Evolutionary conservation across 495 filamentous ascomycete genomes (phyloP), one percentile per base, ranked within the genome.

Genomic region (Tricharina praecox): DNA sequence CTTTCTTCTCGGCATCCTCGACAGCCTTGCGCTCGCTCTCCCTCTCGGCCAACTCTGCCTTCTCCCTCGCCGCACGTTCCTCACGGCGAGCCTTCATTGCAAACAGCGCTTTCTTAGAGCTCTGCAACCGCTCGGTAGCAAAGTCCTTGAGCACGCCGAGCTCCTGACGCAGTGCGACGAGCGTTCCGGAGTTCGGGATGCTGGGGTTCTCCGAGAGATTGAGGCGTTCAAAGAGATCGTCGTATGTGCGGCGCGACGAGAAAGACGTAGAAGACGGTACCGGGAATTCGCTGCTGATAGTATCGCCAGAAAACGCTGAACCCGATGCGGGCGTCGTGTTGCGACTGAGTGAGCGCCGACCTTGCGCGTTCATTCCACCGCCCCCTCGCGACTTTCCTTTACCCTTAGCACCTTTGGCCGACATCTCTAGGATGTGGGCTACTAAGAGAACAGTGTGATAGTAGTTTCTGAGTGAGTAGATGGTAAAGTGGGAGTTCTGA

Each of bases 281-380:
- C 10, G 43, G 13, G 26, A 33, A 46, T 19, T 77, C 70, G 44
- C 72, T 62, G 19, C 73, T 68, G 10, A 68, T 67, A 45, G 64
- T 67, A 50, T 70, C 62, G 7, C 63, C 59, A 36, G 60, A 67
- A 42, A 66, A 59, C 20, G 71, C 64, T 33, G 69, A 67, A 52
- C 69, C 74, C 32, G 80, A 81, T 51, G 68, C 78, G 30, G 85
- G 85, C 2, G 85, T 93, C 9, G 83, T 86, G 63, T 90, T 88
- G 55, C 85, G 79, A 58, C 82, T 88, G 47, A 79, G 77, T 55
- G 82, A 82, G 50, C 75, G 78, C 48, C 83, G 78, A 39, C 72
- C 42, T 61, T 71, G 53, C 36, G 48, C 24, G 10, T 20, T 49
- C 40, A 45, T 48, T 46, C 53, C 59, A 33, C 52, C 49, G n/a